Conservation (phyloP, 2,329 filamentous ascomycete species). For the Amphichorda felina region DNA sequence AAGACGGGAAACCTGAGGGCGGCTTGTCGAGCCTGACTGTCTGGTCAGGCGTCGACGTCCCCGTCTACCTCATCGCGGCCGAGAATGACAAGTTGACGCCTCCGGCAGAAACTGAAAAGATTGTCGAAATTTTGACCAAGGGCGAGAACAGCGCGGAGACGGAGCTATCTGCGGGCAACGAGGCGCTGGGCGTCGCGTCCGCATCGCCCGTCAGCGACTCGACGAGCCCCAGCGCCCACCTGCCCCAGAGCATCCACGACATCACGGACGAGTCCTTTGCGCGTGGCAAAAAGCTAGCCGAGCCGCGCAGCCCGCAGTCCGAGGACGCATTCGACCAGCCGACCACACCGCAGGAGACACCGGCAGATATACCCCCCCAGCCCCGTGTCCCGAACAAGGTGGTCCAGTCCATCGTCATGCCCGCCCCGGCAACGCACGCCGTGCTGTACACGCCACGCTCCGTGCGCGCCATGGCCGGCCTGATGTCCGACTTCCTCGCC, state of each 20-base stretch:
- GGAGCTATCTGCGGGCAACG: slow-evolving; percentile 6
- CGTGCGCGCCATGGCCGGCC: slow-evolving; percentile 64
- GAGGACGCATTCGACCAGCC: slow-evolving; percentile 31
- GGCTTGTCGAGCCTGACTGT: slow-evolving; percentile 58
- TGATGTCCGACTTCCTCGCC: slow-evolving; percentile 73
- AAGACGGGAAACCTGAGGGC: slow-evolving; percentile 36
- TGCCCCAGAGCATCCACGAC: slow-evolving; percentile 23
- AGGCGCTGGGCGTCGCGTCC: slow-evolving; percentile 27
- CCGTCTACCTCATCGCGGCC: slow-evolving; percentile 69
- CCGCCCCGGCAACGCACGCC: slow-evolving; percentile 69
- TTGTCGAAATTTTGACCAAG: slow-evolving; percentile 32
- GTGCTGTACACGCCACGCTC: slow-evolving; percentile 70
- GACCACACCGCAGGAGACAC: slow-evolving; percentile 30
- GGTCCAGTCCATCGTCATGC: slow-evolving; percentile 60
- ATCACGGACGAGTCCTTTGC: slow-evolving; percentile 25
- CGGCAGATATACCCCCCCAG: slow-evolving; percentile 31
- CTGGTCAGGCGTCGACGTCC: slow-evolving; percentile 63
- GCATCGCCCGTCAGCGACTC: slow-evolving; percentile 33
- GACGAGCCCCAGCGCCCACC: slow-evolving; percentile 15
- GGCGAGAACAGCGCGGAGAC: slow-evolving; percentile 3
- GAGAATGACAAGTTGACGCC: slow-evolving; percentile 67
- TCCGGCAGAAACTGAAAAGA: slow-evolving; percentile 57
- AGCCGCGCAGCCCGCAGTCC: slow-evolving; percentile 5
- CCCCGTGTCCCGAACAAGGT: slow-evolving; percentile 35
- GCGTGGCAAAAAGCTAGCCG: slow-evolving; percentile 7